A percentile compares a stretch with the other conserved stretches of the same genome.
Conservation (phyloP, 305 asterid species). For the Fraxinus baroniana region DNA sequence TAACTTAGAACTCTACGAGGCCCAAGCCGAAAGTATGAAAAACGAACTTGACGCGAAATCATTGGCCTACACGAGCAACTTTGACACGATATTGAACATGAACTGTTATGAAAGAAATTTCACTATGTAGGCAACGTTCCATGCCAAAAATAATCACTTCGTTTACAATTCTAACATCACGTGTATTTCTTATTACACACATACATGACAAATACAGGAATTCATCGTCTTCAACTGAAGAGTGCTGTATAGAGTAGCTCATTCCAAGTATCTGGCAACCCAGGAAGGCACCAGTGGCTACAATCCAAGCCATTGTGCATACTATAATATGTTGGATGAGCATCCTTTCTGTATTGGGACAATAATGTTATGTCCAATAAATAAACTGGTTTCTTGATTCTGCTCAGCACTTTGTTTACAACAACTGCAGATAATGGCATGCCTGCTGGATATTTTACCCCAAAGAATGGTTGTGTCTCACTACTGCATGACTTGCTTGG, state of each 20-base stretch:
- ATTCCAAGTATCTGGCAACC: slow-evolving; percentile 94
- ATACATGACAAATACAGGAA: slow-evolving; percentile 22
- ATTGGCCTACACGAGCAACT: too few species aligned
- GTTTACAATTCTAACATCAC: slow-evolving; percentile 26
- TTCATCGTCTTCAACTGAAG: slow-evolving; percentile 24
- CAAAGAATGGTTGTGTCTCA: slow-evolving; percentile 60
- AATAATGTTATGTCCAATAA: slow-evolving; percentile 67
- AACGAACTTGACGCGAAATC: too few species aligned
- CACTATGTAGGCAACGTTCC: slow-evolving; percentile 26
- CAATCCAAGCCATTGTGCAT: slow-evolving; percentile 70
- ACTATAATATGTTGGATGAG: slow-evolving; percentile 66
- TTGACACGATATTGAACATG: too few species aligned
- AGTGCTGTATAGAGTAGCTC: slow-evolving; percentile 61
- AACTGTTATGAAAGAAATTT: not conserved
- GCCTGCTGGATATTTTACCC: slow-evolving; percentile 58
- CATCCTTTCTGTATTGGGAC: slow-evolving; percentile 80
- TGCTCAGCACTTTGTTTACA: slow-evolving; percentile 66
- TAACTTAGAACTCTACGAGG: too few species aligned
- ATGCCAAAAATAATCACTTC: slow-evolving; percentile 24
- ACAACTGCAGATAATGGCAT: slow-evolving; percentile 47
- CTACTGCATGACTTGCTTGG: slow-evolving; percentile 60
- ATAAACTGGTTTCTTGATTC: slow-evolving; percentile 70
- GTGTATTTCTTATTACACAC: slow-evolving; percentile 21
- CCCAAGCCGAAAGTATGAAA: too few species aligned
- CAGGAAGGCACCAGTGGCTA: slow-evolving; percentile 98